A percentile compares a stretch with the other conserved stretches of the same genome.
These are phyloP conservation scores for Phytophthora cactorum DNA, from an alignment of 352 stramenopile genomes.

Conservation along the genomic window DNA sequence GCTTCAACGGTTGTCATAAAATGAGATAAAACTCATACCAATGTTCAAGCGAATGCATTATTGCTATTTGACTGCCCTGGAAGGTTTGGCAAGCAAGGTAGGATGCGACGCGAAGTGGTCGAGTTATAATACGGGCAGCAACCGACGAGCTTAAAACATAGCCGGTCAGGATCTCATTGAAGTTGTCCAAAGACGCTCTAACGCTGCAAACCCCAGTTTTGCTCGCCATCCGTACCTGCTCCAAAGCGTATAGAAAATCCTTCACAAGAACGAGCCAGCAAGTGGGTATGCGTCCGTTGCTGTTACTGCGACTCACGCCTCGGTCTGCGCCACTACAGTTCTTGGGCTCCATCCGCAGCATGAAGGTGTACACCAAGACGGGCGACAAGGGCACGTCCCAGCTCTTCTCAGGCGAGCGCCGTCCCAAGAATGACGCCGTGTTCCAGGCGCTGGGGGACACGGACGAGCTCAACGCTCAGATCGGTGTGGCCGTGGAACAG, in stretches of 20 bases:
- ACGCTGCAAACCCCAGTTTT: neutral
- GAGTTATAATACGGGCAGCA: too few relatives aligned
- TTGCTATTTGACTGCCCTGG: neutral
- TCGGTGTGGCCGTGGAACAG: constrained; percentile 70
- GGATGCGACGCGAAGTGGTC: too few relatives aligned
- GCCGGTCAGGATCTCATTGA: neutral
- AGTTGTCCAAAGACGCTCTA: neutral
- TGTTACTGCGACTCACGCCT: constrained; percentile 11
- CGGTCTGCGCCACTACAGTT: neutral
- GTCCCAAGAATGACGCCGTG: constrained; percentile 84
- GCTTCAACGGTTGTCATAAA: too few relatives aligned
- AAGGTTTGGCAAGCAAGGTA: too few relatives aligned
- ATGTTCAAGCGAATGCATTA: neutral
- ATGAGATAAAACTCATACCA: too few relatives aligned
- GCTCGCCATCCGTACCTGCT: constrained; percentile 8
- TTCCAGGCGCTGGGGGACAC: constrained; percentile 93
- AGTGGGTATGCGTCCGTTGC: constrained; percentile 10
- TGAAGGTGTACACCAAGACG: constrained; percentile 94
- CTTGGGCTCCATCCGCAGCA: constrained; percentile 29
- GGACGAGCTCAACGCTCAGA: constrained; percentile 91
- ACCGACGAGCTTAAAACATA: too few relatives aligned
- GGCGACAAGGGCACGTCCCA: constrained; percentile 93
- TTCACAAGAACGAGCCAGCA: constrained; percentile 2
- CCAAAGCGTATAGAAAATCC: neutral
- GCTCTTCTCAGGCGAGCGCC: constrained; percentile 91